Evolutionary conservation across 176 grass and related monocot species (phyloP).

Genomic region (Oropetium thomaeum): DNA sequence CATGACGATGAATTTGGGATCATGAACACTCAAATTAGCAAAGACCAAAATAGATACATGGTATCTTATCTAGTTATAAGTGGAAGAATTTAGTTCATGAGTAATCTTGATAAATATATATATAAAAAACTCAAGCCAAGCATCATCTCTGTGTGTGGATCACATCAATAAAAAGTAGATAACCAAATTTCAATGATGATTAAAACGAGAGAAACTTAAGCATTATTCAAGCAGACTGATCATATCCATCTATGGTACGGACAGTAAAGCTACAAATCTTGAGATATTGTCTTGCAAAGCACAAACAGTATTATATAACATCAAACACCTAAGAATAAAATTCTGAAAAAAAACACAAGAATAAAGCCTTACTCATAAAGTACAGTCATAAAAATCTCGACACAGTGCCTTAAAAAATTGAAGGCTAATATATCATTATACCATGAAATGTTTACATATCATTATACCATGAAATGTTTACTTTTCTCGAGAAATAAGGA

Average conservation of each 20-base stretch:
- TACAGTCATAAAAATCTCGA: too few species aligned
- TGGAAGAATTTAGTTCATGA: neutral
- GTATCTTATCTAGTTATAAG: neutral
- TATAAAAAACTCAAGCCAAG: slow-evolving; percentile 6
- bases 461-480: too few species aligned
- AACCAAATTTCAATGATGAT: neutral
- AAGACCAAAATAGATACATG: neutral
- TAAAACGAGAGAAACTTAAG: neutral
- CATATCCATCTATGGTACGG: too few species aligned
- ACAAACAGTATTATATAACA: too few species aligned
- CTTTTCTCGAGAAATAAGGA: neutral
- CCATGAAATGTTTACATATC: too few species aligned
- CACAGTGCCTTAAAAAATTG: too few species aligned
- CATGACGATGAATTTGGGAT: neutral
- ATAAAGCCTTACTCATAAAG: too few species aligned
- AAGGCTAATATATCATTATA: neutral
- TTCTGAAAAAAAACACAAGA: too few species aligned
- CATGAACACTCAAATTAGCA: neutral
- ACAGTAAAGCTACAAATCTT: slow-evolving; percentile 15
- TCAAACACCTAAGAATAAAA: too few species aligned
- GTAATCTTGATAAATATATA: neutral
- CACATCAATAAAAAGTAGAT: neutral
- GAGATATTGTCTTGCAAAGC: neutral
- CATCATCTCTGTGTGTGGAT: neutral
- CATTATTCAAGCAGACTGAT: neutral